These are phyloP conservation scores for Pseudohyphozyma bogoriensis DNA, from an alignment of 768 basidiomycete genomes.

Conservation along the genomic window DNA sequence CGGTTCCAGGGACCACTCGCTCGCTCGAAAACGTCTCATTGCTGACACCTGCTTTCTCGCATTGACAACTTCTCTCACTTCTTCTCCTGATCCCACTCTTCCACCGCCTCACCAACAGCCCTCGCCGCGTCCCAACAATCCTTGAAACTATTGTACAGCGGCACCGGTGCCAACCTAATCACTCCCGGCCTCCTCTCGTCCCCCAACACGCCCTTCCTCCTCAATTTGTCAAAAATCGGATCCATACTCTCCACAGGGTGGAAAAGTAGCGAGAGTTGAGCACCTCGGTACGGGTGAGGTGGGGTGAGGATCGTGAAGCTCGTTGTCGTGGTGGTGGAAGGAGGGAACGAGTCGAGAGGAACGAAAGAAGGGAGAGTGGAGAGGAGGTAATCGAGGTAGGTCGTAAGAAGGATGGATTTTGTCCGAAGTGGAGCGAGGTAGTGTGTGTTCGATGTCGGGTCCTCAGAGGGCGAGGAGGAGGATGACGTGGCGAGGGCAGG, in stretches of 20 bases:
- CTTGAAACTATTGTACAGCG: slow-evolving; percentile 71
- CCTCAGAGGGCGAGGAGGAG: background rate
- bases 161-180: slow-evolving; percentile 73
- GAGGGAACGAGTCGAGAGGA: slow-evolving; percentile 39
- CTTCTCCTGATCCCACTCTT: too few species aligned
- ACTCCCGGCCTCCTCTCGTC: slow-evolving; percentile 89
- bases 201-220: slow-evolving; percentile 67
- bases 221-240: slow-evolving; percentile 52
- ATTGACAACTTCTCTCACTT: too few species aligned
- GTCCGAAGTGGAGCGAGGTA: slow-evolving; percentile 50
- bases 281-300: slow-evolving; percentile 53
- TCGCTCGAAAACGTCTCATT: too few species aligned
- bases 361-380: slow-evolving; percentile 56
- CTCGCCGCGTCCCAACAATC: slow-evolving; percentile 65
- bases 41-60: too few species aligned
- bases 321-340: slow-evolving; percentile 29
- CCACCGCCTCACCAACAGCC: slow-evolving; percentile 49
- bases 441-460: background rate
- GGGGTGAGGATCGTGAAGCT: slow-evolving; percentile 94
- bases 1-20: too few species aligned
- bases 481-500: slow-evolving; percentile 63
- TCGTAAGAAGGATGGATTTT: slow-evolving; percentile 63
- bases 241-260: slow-evolving; percentile 62
- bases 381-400: slow-evolving; percentile 47
- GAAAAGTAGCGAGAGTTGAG: slow-evolving; percentile 79